Evolutionary conservation across 148 eudicot genomes (phyloP), one percentile per base, ranked within the genome.

Genomic region (Chenopodium formosanum): DNA sequence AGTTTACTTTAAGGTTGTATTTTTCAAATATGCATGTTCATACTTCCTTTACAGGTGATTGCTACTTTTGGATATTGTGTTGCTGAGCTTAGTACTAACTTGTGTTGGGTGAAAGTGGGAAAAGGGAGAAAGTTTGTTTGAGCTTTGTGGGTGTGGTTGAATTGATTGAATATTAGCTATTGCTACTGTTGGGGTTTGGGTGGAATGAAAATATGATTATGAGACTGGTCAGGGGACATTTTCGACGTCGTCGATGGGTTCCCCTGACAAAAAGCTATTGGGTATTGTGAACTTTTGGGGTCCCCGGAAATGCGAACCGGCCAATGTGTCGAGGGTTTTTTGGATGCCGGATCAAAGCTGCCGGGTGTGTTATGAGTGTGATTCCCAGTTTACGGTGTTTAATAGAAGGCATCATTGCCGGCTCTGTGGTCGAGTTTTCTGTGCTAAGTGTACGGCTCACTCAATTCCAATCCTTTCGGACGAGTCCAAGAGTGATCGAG

Each of bases 331-430:
- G 3, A 91, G 92, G 89, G 92, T 86, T 78, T 94, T 96, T 85
- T 96, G 99, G 99, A 96, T 96, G 98, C 98, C 92, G 31, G 99
- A 94, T 86, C 86, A 91, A 67, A 92, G 97, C 79, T 94, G 98
- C 77, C 86, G 92, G 85, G 94, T 89, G 22, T 91, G 98, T 85
- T 94, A 92, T 84, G 97, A 94, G 48, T 96, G 98, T 84, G 99
- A 90, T 75, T 85, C 90, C 44, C 91, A 87, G 79, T 96, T 92
- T 80, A 92, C 93, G 20, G 85, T 94, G 82, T 86, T 94, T 71
- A 96, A 94, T 77, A 87, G 95, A 20, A 94, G 90, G 79, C 99
- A 96, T 81, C 99, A 96, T 83, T 94, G 97, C 82, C 90, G 99
- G 50, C 91, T 85, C 69, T 93, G 97, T 83, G 99, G 99, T 23